Percentiles rank a stretch among this genome's conserved stretches.
Evolutionary conservation across 2,329 filamentous ascomycete genomes (phyloP).

Genomic region (Microsporum ferrugineum): DNA sequence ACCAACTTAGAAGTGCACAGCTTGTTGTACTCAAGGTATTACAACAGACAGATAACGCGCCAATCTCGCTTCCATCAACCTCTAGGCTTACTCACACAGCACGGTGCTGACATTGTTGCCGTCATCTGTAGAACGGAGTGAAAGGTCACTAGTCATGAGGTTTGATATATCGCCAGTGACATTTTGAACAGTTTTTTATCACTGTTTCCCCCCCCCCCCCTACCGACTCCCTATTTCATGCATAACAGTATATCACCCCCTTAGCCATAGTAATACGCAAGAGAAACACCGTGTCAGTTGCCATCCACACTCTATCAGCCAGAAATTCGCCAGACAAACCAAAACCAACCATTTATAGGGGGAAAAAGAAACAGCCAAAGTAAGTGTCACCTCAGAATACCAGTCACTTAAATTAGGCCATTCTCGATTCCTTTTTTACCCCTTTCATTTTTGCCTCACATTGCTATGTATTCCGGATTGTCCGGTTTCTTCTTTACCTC

Average conservation of each 20-base stretch:
- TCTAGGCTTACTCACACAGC: not conserved
- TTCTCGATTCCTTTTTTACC: not conserved
- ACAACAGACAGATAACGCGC: not conserved
- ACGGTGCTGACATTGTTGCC: not conserved
- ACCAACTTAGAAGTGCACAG: not conserved
- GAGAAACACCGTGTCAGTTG: not conserved
- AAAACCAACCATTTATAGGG: not conserved
- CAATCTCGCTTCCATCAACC: not conserved
- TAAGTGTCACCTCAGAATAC: not conserved
- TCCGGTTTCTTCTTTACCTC: constrained; percentile 7
- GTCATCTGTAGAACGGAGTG: not conserved
- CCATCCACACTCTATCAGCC: not conserved
- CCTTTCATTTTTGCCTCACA: not conserved
- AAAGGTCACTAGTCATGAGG: not conserved
- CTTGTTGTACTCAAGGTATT: not conserved
- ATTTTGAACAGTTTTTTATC: not conserved
- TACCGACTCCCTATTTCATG: not conserved
- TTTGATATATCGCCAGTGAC: not conserved
- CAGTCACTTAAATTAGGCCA: not conserved
- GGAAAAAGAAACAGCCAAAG: not conserved
- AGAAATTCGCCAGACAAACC: not conserved
- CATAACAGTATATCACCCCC: not conserved
- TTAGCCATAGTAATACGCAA: not conserved
- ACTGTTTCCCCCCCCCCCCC: not conserved
- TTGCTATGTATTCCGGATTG: not conserved